Evolutionary conservation across 192 early-diverging fungal species (phyloP).

Genomic region (Gonapodya prolifera): DNA sequence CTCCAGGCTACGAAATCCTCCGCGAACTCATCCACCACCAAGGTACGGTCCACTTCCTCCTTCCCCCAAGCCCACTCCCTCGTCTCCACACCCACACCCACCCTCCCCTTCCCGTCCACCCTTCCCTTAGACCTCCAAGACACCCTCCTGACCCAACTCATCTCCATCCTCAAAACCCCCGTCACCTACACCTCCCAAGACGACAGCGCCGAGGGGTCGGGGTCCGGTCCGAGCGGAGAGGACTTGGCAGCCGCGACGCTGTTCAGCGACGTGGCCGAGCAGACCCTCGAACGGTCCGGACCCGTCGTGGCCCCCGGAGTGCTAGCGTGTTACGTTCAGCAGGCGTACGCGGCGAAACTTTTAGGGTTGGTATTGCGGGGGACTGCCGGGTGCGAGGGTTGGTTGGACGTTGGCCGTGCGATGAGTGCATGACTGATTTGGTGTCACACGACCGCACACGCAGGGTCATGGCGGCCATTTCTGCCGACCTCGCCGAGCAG

Average conservation of each 20-base stretch:
- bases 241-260: too few species aligned
- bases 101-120: too few species aligned
- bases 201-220: too few species aligned
- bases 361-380: constrained; percentile 26
- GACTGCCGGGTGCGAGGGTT: neutral
- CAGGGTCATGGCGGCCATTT: constrained; percentile 36
- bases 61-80: too few species aligned
- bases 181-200: constrained; percentile 32
- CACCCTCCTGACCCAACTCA: constrained; percentile 30
- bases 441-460: neutral
- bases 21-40: constrained; percentile 27
- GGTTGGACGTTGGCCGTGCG: neutral
- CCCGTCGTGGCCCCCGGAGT: too few species aligned
- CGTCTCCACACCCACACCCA: too few species aligned
- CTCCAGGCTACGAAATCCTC: constrained; percentile 36
- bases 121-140: constrained; percentile 40
- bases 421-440: constrained; percentile 9
- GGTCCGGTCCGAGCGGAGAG: too few species aligned
- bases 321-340: constrained; percentile 34
- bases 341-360: constrained; percentile 43
- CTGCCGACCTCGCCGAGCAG: constrained; percentile 28
- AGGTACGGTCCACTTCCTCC: too few species aligned
- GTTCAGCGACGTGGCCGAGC: too few species aligned
- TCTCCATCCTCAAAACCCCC: constrained; percentile 26
- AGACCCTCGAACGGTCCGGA: too few species aligned